Conservation (phyloP, 495 filamentous ascomycete species). For the Aspergillus ellipticus region DNA sequence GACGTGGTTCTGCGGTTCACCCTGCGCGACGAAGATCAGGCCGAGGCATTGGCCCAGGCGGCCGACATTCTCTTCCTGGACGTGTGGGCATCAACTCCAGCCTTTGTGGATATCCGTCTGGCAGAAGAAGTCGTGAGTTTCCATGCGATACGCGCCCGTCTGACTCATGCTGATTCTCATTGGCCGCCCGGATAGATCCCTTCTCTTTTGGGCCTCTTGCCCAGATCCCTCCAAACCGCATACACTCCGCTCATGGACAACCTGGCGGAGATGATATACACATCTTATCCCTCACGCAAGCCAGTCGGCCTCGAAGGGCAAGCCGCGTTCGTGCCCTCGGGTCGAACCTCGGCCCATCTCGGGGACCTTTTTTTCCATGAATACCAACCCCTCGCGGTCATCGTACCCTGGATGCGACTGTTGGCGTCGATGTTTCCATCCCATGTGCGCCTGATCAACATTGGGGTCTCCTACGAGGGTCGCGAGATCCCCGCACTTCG, state of each 20-base stretch:
- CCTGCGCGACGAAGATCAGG: constrained; percentile 65
- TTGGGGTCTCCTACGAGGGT: constrained; percentile 81
- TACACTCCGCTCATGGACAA: constrained; percentile 77
- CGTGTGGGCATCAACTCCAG: constrained; percentile 79
- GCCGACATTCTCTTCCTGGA: constrained; percentile 76
- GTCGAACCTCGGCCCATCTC: constrained; percentile 30
- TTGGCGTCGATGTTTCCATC: constrained; percentile 84
- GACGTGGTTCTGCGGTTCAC: constrained; percentile 90
- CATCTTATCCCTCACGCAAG: constrained; percentile 62
- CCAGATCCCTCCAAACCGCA: constrained; percentile 65
- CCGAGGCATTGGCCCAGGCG: constrained; percentile 67
- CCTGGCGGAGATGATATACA: constrained; percentile 69
- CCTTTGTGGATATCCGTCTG: constrained; percentile 85
- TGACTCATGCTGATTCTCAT: constrained; percentile 4
- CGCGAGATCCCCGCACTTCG: constrained; percentile 79
- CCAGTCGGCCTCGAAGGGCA: constrained; percentile 26
- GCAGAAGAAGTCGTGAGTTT: constrained; percentile 67
- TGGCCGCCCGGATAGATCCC: constrained; percentile 51
- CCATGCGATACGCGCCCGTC: neutral
- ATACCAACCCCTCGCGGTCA: constrained; percentile 78
- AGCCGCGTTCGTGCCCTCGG: constrained; percentile 28
- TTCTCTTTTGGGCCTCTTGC: constrained; percentile 79
- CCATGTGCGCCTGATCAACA: constrained; percentile 65
- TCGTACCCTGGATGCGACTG: constrained; percentile 83
- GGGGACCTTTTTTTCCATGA: constrained; percentile 80